Evolutionary conservation across 352 stramenopile genomes (phyloP).

Genomic region (Pseudoperonospora humuli): DNA sequence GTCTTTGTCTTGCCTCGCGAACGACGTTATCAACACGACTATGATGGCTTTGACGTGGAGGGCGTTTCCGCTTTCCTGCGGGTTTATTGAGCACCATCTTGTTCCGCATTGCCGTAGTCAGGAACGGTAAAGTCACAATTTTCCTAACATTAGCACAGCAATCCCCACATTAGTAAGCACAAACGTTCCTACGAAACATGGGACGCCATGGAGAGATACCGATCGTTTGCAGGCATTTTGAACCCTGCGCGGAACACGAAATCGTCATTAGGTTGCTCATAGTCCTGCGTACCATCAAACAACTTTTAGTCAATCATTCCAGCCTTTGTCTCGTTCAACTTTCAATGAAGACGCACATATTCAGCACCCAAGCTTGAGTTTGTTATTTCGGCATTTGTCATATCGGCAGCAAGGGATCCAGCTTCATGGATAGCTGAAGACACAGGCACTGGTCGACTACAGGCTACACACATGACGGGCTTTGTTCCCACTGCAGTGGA

Average conservation of each 20-base stretch:
- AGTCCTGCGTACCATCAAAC: constrained; percentile 29
- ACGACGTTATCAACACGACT: constrained; percentile 59
- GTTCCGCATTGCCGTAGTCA: constrained; percentile 54
- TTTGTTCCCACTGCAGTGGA: constrained; percentile 75
- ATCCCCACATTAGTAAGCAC: constrained; percentile 9
- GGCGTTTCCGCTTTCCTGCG: constrained; percentile 50
- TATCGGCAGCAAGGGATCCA: too few species aligned
- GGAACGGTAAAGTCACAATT: constrained; percentile 65
- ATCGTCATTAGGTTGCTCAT: constrained; percentile 60
- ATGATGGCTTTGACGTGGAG: constrained; percentile 30
- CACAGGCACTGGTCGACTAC: too few species aligned
- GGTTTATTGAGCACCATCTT: constrained; percentile 72
- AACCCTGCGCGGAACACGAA: constrained; percentile 81
- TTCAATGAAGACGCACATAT: too few species aligned
- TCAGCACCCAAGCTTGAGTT: too few species aligned
- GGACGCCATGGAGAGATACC: constrained; percentile 24
- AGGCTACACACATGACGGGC: constrained; percentile 73
- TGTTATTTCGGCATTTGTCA: too few species aligned
- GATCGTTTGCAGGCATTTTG: constrained; percentile 72
- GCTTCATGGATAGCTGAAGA: too few species aligned
- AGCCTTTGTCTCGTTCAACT: neutral
- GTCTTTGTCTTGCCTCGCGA: constrained; percentile 37
- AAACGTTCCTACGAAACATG: neutral
- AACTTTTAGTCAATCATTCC: neutral
- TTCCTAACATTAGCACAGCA: constrained; percentile 33